Evolutionary conservation across 352 stramenopile species (phyloP).

Genomic region (Phytophthora europaea): DNA sequence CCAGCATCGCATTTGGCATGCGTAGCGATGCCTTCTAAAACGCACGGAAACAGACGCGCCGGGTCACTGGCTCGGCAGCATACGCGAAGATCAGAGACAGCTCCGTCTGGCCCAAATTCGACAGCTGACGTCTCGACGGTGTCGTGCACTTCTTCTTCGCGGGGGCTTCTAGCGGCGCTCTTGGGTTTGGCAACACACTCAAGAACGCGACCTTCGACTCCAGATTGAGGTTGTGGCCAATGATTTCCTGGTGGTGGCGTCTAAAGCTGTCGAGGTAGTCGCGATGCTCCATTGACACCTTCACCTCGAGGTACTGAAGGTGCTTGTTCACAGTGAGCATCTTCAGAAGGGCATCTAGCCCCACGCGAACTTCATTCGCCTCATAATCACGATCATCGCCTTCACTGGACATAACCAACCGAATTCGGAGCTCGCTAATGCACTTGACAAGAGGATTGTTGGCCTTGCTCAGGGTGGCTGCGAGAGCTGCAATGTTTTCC

Average conservation of each 20-base stretch:
- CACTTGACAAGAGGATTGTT: slow-evolving; percentile 23
- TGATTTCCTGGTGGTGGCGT: slow-evolving; percentile 22
- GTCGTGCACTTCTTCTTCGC: slow-evolving; percentile 7
- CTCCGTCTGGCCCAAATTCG: neutral
- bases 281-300: slow-evolving; percentile 11
- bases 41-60: slow-evolving; percentile 17
- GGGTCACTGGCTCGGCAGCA: slow-evolving; percentile 13
- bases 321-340: slow-evolving; percentile 27
- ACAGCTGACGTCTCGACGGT: slow-evolving; percentile 2
- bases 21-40: neutral
- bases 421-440: slow-evolving; percentile 15
- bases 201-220: slow-evolving; percentile 24
- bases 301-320: slow-evolving; percentile 21
- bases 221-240: slow-evolving; percentile 13
- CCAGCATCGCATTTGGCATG: neutral
- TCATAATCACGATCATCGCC: neutral
- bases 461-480: slow-evolving; percentile 9
- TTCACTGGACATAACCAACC: slow-evolving; percentile 1
- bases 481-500: slow-evolving; percentile 15
- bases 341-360: slow-evolving; percentile 9
- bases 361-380: neutral
- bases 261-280: slow-evolving; percentile 13
- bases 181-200: slow-evolving; percentile 15
- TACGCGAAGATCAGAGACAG: slow-evolving; percentile 14
- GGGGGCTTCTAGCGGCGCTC: neutral